phyloP scores from a whole-genome alignment of 495 filamentous ascomycete species.

The Penicillium steckii region DNA sequence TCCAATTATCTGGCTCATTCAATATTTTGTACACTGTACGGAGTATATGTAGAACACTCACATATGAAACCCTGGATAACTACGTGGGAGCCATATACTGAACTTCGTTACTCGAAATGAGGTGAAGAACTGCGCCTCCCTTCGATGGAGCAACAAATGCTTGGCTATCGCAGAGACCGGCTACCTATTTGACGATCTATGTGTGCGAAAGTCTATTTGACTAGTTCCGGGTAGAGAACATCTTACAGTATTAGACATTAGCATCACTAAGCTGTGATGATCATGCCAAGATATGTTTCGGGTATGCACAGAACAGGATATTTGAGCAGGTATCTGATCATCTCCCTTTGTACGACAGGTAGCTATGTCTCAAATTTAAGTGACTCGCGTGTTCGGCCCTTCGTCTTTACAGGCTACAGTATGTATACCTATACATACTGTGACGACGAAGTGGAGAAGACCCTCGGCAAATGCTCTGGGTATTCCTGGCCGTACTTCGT shows the following conservation, averaged over 20 bases:
- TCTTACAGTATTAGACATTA: background rate
- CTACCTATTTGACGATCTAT: conserved; percentile 12
- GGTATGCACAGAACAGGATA: background rate
- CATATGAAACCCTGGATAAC: no score
- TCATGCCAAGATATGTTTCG: conserved; percentile 1
- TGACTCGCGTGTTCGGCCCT: background rate
- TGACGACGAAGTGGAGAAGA: no score
- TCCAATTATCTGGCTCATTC: no score
- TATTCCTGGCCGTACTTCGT: no score
- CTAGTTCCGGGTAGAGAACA: background rate
- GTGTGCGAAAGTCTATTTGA: conserved; percentile 7
- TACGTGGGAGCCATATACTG: background rate
- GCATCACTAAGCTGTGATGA: background rate
- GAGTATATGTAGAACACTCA: no score
- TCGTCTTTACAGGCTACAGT: background rate
- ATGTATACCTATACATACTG: no score
- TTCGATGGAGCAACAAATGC: background rate
- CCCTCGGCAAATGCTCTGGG: no score
- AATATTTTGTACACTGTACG: no score
- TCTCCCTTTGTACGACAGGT: background rate
- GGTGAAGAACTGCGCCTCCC: conserved; percentile 7
- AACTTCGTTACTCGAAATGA: conserved; percentile 11
- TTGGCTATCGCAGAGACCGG: conserved; percentile 2
- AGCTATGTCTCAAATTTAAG: background rate
- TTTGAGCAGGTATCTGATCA: background rate